Evolutionary conservation across 1,284 basidiomycete species (phyloP).

Genomic region (Afroboletus lepidellus): DNA sequence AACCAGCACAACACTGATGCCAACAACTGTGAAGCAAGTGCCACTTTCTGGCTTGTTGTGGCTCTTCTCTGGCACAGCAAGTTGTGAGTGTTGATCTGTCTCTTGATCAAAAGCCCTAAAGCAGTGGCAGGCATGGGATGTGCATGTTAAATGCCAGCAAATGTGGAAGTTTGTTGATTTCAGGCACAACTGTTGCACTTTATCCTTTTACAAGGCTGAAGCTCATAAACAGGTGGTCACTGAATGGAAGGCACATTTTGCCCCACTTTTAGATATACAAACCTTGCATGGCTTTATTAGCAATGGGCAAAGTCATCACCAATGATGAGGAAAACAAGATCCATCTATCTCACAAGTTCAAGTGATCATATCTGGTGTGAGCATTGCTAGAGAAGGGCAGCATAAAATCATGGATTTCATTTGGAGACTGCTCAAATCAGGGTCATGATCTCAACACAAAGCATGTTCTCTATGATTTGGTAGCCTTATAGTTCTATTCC

Average conservation of each 20-base stretch:
- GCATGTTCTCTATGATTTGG: constrained; percentile 97
- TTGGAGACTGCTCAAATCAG: constrained; percentile 83
- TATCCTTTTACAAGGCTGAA: constrained; percentile 91
- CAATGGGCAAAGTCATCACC: constrained; percentile 86
- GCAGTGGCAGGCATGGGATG: too few species aligned
- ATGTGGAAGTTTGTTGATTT: too few species aligned
- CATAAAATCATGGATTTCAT: constrained; percentile 99
- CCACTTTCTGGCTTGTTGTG: not conserved
- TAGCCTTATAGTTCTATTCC: constrained; percentile 38
- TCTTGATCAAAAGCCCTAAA: too few species aligned
- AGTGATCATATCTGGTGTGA: constrained; percentile 96
- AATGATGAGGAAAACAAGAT: constrained; percentile 87
- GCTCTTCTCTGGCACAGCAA: not conserved
- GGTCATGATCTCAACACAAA: constrained; percentile 93
- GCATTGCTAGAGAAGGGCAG: constrained; percentile 98
- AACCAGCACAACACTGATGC: too few species aligned
- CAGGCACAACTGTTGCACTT: too few species aligned
- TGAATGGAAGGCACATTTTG: constrained; percentile 70
- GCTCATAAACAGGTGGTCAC: constrained; percentile 78
- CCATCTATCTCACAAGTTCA: constrained; percentile 61
- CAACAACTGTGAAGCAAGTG: not conserved
- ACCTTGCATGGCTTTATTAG: constrained; percentile 37
- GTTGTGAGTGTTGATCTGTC: not conserved
- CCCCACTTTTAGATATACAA: not conserved
- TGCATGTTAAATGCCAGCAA: too few species aligned